Percentiles rank a stretch among this genome's conserved stretches.
phyloP scores from a whole-genome alignment of 441 rosid species.

The Brassica hybrid region DNA sequence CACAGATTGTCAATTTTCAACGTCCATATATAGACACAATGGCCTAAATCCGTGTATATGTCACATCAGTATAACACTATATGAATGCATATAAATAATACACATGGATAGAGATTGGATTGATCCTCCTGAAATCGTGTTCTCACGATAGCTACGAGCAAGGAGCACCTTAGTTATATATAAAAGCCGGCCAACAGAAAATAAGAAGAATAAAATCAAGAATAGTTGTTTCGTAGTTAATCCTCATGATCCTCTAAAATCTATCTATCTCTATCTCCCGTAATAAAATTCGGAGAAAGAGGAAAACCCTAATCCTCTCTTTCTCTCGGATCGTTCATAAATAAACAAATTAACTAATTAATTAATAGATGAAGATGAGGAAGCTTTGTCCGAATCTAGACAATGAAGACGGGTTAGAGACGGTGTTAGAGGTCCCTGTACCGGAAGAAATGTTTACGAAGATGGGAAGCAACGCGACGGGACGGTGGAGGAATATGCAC shows the following conservation, averaged over 20 bases:
- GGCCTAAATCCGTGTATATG: conserved; percentile 24
- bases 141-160: conserved; percentile 58
- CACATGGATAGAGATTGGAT: conserved; percentile 6
- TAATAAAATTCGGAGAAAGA: conserved; percentile 40
- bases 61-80: conserved; percentile 31
- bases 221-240: background rate
- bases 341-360: background rate
- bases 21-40: background rate
- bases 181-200: conserved; percentile 43
- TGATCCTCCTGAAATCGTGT: conserved; percentile 55
- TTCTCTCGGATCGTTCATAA: conserved; percentile 31
- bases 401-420: conserved; percentile 77
- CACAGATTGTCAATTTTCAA: conserved; percentile 23
- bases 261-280: conserved; percentile 20
- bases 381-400: conserved; percentile 85
- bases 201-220: conserved; percentile 11
- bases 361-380: conserved; percentile 56
- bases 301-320: conserved; percentile 38
- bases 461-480: conserved; percentile 74
- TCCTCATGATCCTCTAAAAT: conserved; percentile 28
- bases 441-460: conserved; percentile 94
- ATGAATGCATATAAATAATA: too few species aligned
- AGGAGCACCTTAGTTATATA: conserved; percentile 62
- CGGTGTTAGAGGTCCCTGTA: conserved; percentile 92
- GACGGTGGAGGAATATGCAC: conserved; percentile 81